Percentiles rank a stretch among this genome's conserved stretches.
Conservation (phyloP, 2,329 filamentous ascomycete genomes). For the Sclerotinia trifoliorum region DNA sequence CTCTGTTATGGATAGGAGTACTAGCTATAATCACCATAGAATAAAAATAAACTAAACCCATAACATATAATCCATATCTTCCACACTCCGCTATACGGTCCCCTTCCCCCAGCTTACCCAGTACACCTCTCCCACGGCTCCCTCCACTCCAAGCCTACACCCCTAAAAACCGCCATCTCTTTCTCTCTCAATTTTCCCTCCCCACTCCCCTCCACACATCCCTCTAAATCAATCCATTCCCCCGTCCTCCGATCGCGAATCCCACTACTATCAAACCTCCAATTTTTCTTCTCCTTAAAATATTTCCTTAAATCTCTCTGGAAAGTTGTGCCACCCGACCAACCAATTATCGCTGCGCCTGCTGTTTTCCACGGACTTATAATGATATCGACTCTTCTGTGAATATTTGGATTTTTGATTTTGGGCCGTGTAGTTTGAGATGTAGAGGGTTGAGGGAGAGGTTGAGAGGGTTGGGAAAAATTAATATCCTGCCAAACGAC, state of each 20-base stretch:
- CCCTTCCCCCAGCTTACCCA: neutral
- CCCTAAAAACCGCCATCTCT: slow-evolving; percentile 77
- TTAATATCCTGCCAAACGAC: slow-evolving; percentile 83
- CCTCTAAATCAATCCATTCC: slow-evolving; percentile 58
- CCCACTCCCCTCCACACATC: slow-evolving; percentile 51
- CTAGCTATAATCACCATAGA: too few species aligned
- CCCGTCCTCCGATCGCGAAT: slow-evolving; percentile 73
- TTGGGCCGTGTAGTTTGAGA: slow-evolving; percentile 4
- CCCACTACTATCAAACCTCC: slow-evolving; percentile 92
- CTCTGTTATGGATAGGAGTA: too few species aligned
- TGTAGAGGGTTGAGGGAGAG: slow-evolving; percentile 8
- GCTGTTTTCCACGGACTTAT: slow-evolving; percentile 84
- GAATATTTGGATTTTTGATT: slow-evolving; percentile 66
- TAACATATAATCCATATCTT: neutral
- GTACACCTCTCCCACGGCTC: slow-evolving; percentile 61
- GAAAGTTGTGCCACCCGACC: slow-evolving; percentile 87
- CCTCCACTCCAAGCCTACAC: slow-evolving; percentile 66
- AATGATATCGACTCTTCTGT: slow-evolving; percentile 89
- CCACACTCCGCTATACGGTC: too few species aligned
- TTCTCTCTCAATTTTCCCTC: slow-evolving; percentile 53
- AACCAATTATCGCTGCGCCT: slow-evolving; percentile 84
- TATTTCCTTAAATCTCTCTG: slow-evolving; percentile 81
- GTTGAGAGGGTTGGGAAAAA: slow-evolving; percentile 44
- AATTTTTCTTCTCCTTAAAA: slow-evolving; percentile 66
- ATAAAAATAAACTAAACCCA: neutral